Percentiles rank a stretch among this genome's conserved stretches.
phyloP scores from a whole-genome alignment of 1,284 basidiomycete species.

The Ceratobasidium papillatum region DNA sequence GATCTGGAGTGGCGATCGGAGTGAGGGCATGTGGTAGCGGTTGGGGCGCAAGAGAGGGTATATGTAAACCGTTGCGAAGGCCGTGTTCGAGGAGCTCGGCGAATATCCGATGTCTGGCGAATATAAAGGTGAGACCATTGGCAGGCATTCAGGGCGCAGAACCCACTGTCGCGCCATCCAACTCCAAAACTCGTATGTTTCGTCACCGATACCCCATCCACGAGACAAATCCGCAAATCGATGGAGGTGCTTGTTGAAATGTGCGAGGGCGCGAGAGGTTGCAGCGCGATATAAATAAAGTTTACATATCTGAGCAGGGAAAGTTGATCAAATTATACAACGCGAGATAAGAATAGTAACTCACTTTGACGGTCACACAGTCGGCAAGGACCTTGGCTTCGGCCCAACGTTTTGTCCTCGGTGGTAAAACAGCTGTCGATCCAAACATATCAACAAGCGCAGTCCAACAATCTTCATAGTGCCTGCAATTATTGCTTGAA shows the following conservation, averaged over 20 bases:
- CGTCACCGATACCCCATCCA: conserved; percentile 96
- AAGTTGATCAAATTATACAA: conserved; percentile 19
- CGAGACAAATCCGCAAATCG: conserved; percentile 88
- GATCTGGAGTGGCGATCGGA: conserved; percentile 45
- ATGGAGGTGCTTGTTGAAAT: conserved; percentile 84
- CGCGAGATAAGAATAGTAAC: conserved; percentile 39
- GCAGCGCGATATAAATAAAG: conserved; percentile 90
- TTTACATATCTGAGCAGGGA: conserved; percentile 73
- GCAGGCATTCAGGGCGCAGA: conserved; percentile 13
- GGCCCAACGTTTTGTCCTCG: conserved; percentile 96
- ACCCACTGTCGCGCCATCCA: conserved; percentile 92
- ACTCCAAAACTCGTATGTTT: conserved; percentile 96
- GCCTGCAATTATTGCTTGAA: conserved; percentile 57
- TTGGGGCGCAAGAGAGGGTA: conserved; percentile 63
- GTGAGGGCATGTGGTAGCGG: conserved; percentile 22
- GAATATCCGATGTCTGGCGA: conserved; percentile 79
- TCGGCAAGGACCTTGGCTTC: conserved; percentile 97
- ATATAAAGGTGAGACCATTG: not conserved
- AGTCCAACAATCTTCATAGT: conserved; percentile 91
- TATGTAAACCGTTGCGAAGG: conserved; percentile 68
- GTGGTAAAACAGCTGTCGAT: conserved; percentile 83
- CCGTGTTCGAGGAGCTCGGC: conserved; percentile 89
- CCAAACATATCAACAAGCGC: conserved; percentile 86
- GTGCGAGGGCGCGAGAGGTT: conserved; percentile 75
- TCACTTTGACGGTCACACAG: conserved; percentile 85